Base-by-base conservation (phyloP, 108 stramenopile genomes). In the Hondaea fermentalgiana region DNA sequence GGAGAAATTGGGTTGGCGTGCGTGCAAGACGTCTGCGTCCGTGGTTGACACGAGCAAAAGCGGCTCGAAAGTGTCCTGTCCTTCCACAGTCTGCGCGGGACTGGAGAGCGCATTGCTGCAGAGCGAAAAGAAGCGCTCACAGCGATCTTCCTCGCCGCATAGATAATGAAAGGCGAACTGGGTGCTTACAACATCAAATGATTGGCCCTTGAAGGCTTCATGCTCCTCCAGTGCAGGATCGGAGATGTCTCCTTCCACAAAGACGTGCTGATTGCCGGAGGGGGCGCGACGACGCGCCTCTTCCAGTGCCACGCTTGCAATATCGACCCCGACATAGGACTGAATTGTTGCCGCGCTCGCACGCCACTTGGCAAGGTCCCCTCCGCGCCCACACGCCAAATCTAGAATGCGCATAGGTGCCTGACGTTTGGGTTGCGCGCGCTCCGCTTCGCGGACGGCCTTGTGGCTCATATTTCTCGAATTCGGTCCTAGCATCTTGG, bases 361-460 rank as follows among this genome's bases (percentile, higher is more conserved):
- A 4, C 16, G 4, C 83, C 87, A 89, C 87, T 89, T 89, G 5
- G 16, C 35, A 5, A 89, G 44, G 59, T 89, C 89, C 35, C 89
- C 89, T 8, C 89, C 89, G 5, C 89, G 83, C 6, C 89, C 89
- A 28, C 89, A 89, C 29, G 76, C 89, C 44, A 89, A n/a, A 43
- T 89, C 89, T 4, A 89, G 44, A 5, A 89, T 44, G 5, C 42
- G 25, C n/a, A 83, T 47, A 28, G 76, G 76, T 0, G 12, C 44
- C 23, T 25, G 44, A 42, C 45, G 44, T 17, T 88, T 69, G 1
- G 76, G 5, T 35, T 44, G 60, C 12, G 23, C 16, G 19, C 14
- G n/a, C 57, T 57, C 58, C 23, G 87, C 55, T 25, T 57, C 87
- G 58, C 29, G 57, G 1, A 87, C 3, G 25, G 5, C 72, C 47